Percentiles rank a stretch among this genome's conserved stretches.
phyloP scores from a whole-genome alignment of 2,329 filamentous ascomycete genomes.

The Clarireedia homoeocarpa region DNA sequence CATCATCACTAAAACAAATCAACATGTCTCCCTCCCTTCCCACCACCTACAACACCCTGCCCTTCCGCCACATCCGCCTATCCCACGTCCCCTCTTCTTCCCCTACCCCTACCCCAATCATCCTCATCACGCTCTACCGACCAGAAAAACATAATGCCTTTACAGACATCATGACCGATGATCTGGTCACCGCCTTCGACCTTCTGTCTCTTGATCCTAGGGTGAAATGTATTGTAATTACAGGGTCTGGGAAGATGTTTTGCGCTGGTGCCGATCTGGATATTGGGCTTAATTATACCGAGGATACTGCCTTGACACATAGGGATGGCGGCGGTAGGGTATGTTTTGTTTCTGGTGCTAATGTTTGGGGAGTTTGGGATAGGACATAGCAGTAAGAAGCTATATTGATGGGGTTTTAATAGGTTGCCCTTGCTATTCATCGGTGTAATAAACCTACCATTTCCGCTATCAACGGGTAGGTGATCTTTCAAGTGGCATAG shows the following conservation, averaged over 20 bases:
- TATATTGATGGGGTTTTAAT: slow-evolving; percentile 8
- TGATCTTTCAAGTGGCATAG: not conserved
- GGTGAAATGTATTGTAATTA: slow-evolving; percentile 47
- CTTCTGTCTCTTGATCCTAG: slow-evolving; percentile 45
- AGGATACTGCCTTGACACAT: slow-evolving; percentile 21
- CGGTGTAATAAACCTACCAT: slow-evolving; percentile 51
- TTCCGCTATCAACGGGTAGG: slow-evolving; percentile 46
- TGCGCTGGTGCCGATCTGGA: slow-evolving; percentile 41
- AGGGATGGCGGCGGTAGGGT: slow-evolving; percentile 42
- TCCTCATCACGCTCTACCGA: slow-evolving; percentile 57
- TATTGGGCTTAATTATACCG: slow-evolving; percentile 14
- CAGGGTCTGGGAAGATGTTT: slow-evolving; percentile 44
- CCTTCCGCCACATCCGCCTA: slow-evolving; percentile 38
- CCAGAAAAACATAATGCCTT: slow-evolving; percentile 63
- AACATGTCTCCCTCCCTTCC: slow-evolving; percentile 16
- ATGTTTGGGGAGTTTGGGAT: not conserved
- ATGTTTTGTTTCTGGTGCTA: not conserved
- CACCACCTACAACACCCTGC: slow-evolving; percentile 34
- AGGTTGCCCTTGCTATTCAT: slow-evolving; percentile 46
- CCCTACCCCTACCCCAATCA: slow-evolving; percentile 48
- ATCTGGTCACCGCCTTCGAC: slow-evolving; percentile 47
- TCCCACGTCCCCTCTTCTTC: slow-evolving; percentile 44
- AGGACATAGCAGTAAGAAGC: not conserved
- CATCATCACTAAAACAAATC: too few species aligned
- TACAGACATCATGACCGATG: slow-evolving; percentile 53